A percentile compares a stretch with the other conserved stretches of the same genome.
Conservation (phyloP, 768 basidiomycete genomes). For the Boletus sp. region DNA sequence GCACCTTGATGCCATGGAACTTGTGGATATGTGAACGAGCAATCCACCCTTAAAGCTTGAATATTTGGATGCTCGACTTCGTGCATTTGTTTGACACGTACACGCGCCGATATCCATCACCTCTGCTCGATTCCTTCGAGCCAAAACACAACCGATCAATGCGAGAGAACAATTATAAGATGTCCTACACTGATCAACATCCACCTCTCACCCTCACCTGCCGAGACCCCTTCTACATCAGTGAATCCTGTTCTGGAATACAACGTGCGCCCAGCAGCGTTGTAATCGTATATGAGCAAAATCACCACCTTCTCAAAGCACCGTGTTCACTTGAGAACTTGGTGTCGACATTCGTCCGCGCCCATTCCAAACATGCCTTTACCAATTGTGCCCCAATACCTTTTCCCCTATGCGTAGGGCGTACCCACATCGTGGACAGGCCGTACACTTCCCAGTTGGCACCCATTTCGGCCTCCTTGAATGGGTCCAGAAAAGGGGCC, state of each 20-base stretch:
- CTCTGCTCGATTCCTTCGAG: too few relatives aligned
- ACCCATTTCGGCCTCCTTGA: slow-evolving; percentile 14
- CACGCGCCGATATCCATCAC: too few relatives aligned
- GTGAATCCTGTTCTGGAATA: slow-evolving; percentile 24
- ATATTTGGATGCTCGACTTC: too few relatives aligned
- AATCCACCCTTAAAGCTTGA: too few relatives aligned
- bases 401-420: slow-evolving; percentile 26
- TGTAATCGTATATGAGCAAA: slow-evolving; percentile 15
- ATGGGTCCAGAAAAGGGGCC: slow-evolving; percentile 1
- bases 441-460: slow-evolving; percentile 21
- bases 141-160: too few relatives aligned
- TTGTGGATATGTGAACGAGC: too few relatives aligned
- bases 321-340: slow-evolving; percentile 1
- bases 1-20: too few relatives aligned
- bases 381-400: slow-evolving; percentile 18
- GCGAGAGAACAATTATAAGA: too few relatives aligned
- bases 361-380: slow-evolving; percentile 26
- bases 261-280: slow-evolving; percentile 14
- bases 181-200: slow-evolving; percentile 34
- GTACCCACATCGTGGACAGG: slow-evolving; percentile 29
- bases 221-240: slow-evolving; percentile 7
- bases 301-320: slow-evolving; percentile 15
- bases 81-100: too few relatives aligned
- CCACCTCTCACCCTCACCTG: slow-evolving; percentile 13
- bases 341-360: slow-evolving; percentile 13